phyloP scores from a whole-genome alignment of 257 asterid species.

The Solanum sejunctum region DNA sequence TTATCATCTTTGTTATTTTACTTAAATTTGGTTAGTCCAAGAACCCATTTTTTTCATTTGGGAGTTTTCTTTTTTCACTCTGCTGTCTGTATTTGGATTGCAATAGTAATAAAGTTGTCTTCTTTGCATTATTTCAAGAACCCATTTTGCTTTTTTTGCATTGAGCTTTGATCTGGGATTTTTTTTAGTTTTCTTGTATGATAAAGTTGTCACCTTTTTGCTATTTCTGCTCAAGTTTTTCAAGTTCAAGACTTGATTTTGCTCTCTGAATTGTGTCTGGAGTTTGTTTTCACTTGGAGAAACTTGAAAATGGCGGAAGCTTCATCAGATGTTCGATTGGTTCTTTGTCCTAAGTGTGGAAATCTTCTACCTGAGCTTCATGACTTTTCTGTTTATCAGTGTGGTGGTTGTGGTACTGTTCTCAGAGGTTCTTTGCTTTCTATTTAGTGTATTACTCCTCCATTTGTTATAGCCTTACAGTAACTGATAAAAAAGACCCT shows the following conservation, averaged over 20 bases:
- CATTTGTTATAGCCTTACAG: too few relatives aligned
- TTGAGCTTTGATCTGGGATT: not conserved
- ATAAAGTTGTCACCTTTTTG: not conserved
- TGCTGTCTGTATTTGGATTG: not conserved
- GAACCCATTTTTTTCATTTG: not conserved
- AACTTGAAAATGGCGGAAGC: slow-evolving; percentile 37
- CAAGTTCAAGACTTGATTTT: not conserved
- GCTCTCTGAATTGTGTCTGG: not conserved
- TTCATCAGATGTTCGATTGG: slow-evolving; percentile 44
- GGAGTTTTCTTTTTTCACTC: not conserved
- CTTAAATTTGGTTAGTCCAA: not conserved
- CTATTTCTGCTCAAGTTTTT: not conserved
- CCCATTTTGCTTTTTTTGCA: not conserved
- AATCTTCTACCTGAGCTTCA: slow-evolving; percentile 77
- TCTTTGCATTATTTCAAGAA: not conserved
- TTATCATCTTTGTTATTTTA: not conserved
- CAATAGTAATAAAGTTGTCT: not conserved
- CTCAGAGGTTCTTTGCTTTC: slow-evolving; percentile 42
- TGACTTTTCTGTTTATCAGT: slow-evolving; percentile 69
- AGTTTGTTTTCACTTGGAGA: not conserved
- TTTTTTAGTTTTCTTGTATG: not conserved
- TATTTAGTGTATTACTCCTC: not conserved
- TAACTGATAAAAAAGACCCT: too few relatives aligned
- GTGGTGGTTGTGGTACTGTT: slow-evolving; percentile 93
- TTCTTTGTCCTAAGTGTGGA: slow-evolving; percentile 93